phyloP scores from a whole-genome alignment of 1,139 yeast species.

The Hemisphaericaspora subhashii region DNA sequence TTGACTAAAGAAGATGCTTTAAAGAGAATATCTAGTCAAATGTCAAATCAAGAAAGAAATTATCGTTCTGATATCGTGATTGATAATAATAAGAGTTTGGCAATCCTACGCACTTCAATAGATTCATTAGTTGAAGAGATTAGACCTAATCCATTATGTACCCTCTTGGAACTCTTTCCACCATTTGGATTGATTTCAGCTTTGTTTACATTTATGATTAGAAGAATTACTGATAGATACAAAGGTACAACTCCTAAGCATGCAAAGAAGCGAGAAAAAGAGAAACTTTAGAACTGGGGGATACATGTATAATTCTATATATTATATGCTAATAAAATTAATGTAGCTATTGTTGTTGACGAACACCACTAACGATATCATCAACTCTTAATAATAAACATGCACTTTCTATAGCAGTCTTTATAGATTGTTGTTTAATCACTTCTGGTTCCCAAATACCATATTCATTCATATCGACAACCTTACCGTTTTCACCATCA shows the following conservation, averaged over 20 bases:
- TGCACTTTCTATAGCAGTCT: conserved; percentile 97
- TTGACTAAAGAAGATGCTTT: conserved; percentile 65
- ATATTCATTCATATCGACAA: conserved; percentile 92
- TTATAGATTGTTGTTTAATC: conserved; percentile 92
- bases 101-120: conserved; percentile 48
- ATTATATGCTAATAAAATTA: conserved; percentile 1
- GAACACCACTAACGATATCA: conserved; percentile 95
- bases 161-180: conserved; percentile 61
- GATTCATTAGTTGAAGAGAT: conserved; percentile 45
- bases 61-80: conserved; percentile 64
- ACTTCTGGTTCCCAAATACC: conserved; percentile 99
- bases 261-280: too few species aligned
- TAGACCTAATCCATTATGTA: conserved; percentile 52
- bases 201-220: conserved; percentile 21
- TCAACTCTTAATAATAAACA: conserved; percentile 92
- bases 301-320: background rate
- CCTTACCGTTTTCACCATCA: conserved; percentile 91
- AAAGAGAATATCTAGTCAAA: conserved; percentile 75
- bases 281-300: too few species aligned
- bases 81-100: conserved; percentile 58
- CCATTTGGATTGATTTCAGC: conserved; percentile 48
- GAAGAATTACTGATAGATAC: conserved; percentile 23
- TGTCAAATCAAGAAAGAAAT: conserved; percentile 61
- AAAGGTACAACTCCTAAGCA: conserved; percentile 19
- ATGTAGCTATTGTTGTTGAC: conserved; percentile 34